These are phyloP conservation scores for Galerina sulciceps DNA, from an alignment of 768 basidiomycete species.

Conservation along the genomic window DNA sequence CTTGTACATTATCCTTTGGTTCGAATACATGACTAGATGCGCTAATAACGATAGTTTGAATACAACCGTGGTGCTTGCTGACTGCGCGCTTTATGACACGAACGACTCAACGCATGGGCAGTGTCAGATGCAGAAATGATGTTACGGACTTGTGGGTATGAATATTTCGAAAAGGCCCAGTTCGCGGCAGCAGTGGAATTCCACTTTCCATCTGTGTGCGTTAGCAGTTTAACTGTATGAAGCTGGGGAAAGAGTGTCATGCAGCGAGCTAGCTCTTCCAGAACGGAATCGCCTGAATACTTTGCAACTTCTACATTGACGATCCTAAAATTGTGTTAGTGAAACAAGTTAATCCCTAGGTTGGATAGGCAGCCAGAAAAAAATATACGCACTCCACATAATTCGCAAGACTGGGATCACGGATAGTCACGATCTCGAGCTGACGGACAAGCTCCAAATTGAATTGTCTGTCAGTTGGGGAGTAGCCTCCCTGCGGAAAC, in stretches of 20 bases:
- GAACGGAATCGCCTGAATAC: conserved; percentile 12
- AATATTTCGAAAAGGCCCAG: neutral
- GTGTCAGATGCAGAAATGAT: neutral
- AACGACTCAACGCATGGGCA: no score
- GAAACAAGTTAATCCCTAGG: neutral
- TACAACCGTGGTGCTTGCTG: no score
- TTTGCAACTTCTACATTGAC: conserved; percentile 22
- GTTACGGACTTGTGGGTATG: neutral
- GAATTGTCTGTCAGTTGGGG: conserved; percentile 11
- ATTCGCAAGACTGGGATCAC: conserved; percentile 20
- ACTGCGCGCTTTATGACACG: no score
- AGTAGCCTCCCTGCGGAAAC: neutral
- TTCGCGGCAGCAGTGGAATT: conserved; percentile 6
- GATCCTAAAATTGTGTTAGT: neutral
- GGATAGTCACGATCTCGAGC: conserved; percentile 27
- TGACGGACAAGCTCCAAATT: conserved; percentile 17
- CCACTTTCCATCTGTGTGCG: neutral
- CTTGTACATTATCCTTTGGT: no score
- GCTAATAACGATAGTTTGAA: no score
- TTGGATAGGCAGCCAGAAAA: neutral
- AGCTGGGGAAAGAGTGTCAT: conserved; percentile 28
- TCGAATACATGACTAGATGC: no score
- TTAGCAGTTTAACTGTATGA: conserved; percentile 19
- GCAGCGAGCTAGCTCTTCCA: conserved; percentile 27
- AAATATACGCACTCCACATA: conserved; percentile 13